Evolutionary conservation across 1,284 basidiomycete genomes (phyloP).

Genomic region (Austroboletus novae-zelandiae): DNA sequence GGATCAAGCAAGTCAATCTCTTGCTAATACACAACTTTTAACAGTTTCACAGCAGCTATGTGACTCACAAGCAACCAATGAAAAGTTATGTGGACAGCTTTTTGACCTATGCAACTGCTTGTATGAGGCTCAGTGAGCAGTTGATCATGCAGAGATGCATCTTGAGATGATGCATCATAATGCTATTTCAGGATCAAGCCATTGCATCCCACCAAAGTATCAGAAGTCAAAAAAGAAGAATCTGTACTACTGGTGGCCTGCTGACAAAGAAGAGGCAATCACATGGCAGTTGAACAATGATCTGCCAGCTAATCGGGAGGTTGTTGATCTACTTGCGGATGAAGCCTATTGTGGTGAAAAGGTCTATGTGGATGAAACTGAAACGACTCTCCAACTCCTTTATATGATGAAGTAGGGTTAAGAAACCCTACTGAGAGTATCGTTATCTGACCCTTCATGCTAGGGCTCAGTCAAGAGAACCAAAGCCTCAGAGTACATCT

Average conservation of each 20-base stretch:
- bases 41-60: slow-evolving; percentile 12
- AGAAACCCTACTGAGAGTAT: no score
- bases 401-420: no score
- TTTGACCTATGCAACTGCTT: slow-evolving; percentile 8
- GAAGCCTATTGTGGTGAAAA: no score
- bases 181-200: neutral
- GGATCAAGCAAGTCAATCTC: neutral
- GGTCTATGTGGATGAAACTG: no score
- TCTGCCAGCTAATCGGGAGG: neutral
- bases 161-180: slow-evolving; percentile 1
- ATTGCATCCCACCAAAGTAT: neutral
- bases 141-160: slow-evolving; percentile 6
- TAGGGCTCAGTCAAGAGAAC: no score
- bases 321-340: no score
- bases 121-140: slow-evolving; percentile 3
- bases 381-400: no score
- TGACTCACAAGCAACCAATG: slow-evolving; percentile 9
- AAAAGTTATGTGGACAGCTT: slow-evolving; percentile 4
- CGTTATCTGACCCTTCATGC: no score
- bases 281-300: neutral
- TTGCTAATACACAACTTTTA: neutral
- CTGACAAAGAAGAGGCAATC: slow-evolving; percentile 3
- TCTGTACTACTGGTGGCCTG: neutral
- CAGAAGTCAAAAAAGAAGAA: neutral
- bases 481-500: no score